These are phyloP conservation scores for Podospora appendiculata DNA, from an alignment of 495 filamentous ascomycete genomes.

Conservation along the genomic window DNA sequence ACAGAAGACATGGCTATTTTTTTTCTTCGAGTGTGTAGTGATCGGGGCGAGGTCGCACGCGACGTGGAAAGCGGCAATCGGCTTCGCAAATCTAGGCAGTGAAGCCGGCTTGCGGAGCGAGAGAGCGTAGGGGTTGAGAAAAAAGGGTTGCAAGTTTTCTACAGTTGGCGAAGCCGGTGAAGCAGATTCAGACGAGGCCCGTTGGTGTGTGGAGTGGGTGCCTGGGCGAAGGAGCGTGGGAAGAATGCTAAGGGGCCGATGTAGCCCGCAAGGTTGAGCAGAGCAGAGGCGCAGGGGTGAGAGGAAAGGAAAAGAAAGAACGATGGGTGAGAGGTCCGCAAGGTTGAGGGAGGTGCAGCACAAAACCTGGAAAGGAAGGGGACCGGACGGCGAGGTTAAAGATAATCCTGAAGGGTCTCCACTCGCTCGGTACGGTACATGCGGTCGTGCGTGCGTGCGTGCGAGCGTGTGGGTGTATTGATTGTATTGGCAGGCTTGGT, in stretches of 20 bases:
- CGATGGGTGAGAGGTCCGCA: neutral
- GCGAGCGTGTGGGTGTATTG: no score
- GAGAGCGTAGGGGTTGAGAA: neutral
- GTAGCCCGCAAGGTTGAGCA: neutral
- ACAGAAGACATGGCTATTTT: conserved; percentile 42
- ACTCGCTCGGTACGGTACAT: conserved; percentile 2
- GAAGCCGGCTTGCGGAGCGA: neutral
- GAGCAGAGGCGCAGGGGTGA: conserved; percentile 2
- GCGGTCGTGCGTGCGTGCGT: no score
- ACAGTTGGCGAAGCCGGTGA: neutral
- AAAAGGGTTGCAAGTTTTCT: neutral
- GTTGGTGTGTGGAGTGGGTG: neutral
- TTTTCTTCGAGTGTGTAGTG: conserved; percentile 1
- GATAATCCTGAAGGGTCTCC: conserved; percentile 22
- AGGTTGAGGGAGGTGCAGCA: neutral
- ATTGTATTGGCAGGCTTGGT: no score
- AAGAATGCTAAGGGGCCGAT: neutral
- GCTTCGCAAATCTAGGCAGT: neutral
- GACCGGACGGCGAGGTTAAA: conserved; percentile 24
- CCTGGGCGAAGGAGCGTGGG: neutral
- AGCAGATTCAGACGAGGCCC: neutral
- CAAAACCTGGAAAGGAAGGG: conserved; percentile 1
- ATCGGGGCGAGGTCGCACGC: neutral
- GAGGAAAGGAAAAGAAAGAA: conserved; percentile 9
- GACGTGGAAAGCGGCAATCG: conserved; percentile 1